Percentiles rank a stretch among this genome's conserved stretches.
Conservation (phyloP, 257 asterid genomes). For the Orobanche coerulescens region DNA sequence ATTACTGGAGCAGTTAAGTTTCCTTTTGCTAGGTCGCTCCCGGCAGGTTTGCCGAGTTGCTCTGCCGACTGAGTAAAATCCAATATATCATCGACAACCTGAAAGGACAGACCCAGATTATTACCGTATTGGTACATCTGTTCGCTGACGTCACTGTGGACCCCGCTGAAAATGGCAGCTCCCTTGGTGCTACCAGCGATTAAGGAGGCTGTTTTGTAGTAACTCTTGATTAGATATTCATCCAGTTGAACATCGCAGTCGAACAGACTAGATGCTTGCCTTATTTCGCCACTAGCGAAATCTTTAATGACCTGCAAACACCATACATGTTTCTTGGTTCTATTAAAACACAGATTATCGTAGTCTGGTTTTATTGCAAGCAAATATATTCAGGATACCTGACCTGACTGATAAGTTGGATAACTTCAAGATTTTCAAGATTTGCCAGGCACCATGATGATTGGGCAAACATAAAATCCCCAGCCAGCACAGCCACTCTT, state of each 20-base stretch:
- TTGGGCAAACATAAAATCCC: conserved; percentile 85
- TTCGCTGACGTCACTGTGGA: conserved; percentile 32
- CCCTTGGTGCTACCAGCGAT: conserved; percentile 77
- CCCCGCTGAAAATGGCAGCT: conserved; percentile 68
- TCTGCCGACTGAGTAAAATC: conserved; percentile 73
- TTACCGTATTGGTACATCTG: conserved; percentile 68
- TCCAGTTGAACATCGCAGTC: conserved; percentile 63
- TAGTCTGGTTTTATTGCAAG: too few relatives aligned
- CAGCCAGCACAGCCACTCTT: conserved; percentile 74
- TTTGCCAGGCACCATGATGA: conserved; percentile 75
- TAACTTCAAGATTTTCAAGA: conserved; percentile 70
- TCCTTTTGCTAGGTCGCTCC: conserved; percentile 67
- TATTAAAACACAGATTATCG: too few relatives aligned
- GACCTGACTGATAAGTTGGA: conserved; percentile 70
- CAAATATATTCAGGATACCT: conserved; percentile 35
- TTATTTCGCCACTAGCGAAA: conserved; percentile 80
- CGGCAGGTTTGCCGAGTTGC: conserved; percentile 77
- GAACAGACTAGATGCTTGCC: conserved; percentile 69
- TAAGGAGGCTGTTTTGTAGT: conserved; percentile 75
- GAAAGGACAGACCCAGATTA: conserved; percentile 75
- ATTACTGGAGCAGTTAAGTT: conserved; percentile 75
- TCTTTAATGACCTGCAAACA: conserved; percentile 67
- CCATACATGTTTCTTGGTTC: too few relatives aligned
- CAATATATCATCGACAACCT: conserved; percentile 73
- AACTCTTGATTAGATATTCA: conserved; percentile 66